Percentiles rank a stretch among this genome's conserved stretches.
Conservation (phyloP, 2,329 filamentous ascomycete genomes). For the Nectriaceae sp. region DNA sequence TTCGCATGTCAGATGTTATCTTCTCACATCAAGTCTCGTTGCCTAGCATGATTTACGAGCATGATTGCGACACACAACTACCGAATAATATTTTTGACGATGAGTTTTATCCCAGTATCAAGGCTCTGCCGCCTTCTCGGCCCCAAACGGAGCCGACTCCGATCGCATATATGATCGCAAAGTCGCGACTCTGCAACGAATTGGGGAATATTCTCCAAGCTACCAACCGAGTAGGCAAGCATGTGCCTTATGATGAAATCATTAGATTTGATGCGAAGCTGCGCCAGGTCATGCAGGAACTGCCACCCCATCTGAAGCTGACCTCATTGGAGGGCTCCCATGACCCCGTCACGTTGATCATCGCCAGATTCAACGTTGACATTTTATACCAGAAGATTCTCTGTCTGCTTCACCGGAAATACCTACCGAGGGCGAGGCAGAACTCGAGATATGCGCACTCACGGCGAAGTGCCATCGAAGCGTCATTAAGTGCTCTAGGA, state of each 20-base stretch:
- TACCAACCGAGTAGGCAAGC: conserved; percentile 56
- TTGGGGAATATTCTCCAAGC: conserved; percentile 73
- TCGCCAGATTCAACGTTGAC: conserved; percentile 82
- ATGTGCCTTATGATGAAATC: conserved; percentile 64
- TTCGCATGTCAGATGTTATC: conserved; percentile 73
- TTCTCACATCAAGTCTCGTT: conserved; percentile 75
- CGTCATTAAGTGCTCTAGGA: conserved; percentile 77
- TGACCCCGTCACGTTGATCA: conserved; percentile 82
- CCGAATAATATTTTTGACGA: conserved; percentile 82
- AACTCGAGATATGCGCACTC: conserved; percentile 85
- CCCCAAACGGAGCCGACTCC: conserved; percentile 72
- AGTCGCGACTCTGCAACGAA: conserved; percentile 66
- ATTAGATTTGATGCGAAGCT: conserved; percentile 63
- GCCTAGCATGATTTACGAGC: conserved; percentile 69
- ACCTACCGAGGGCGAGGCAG: conserved; percentile 74
- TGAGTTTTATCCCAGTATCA: conserved; percentile 71
- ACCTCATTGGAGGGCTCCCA: conserved; percentile 73
- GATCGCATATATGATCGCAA: conserved; percentile 77
- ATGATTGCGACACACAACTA: conserved; percentile 74
- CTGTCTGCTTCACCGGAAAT: conserved; percentile 86
- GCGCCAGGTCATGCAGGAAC: conserved; percentile 61
- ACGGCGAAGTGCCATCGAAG: conserved; percentile 80
- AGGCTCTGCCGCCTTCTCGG: conserved; percentile 66
- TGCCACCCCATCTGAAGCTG: conserved; percentile 80
- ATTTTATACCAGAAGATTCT: conserved; percentile 87